phyloP scores from a whole-genome alignment of 73 alveolate species.

The Tetrahymena malaccensis region DNA sequence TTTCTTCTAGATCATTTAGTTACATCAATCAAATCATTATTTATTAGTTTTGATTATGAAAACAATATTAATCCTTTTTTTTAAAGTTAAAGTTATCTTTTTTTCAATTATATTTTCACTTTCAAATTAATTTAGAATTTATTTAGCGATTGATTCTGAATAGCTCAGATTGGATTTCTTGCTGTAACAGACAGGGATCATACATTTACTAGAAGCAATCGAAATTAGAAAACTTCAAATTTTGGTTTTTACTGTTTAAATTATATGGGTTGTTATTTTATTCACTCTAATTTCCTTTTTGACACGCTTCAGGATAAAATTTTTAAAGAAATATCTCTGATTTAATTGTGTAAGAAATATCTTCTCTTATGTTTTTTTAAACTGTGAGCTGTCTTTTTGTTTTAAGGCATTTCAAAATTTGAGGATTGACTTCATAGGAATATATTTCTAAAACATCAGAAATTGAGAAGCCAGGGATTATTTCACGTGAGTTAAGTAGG shows the following conservation, averaged over 20 bases:
- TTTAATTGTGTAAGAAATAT: not conserved
- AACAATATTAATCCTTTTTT: not conserved
- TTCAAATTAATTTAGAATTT: not conserved
- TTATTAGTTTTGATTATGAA: too few species aligned
- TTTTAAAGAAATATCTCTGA: not conserved
- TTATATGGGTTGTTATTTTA: not conserved
- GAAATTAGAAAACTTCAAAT: not conserved
- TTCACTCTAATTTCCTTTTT: not conserved
- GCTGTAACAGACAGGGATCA: not conserved
- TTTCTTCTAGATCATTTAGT: not conserved
- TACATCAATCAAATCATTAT: not conserved
- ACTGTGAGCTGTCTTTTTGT: not conserved
- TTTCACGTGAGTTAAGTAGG: not conserved
- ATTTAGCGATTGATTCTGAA: not conserved
- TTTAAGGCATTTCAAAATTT: not conserved
- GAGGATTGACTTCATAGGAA: not conserved
- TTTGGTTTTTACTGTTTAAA: not conserved
- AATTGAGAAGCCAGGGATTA: not conserved
- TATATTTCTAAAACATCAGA: not conserved
- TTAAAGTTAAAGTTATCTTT: not conserved
- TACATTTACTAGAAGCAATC: not conserved
- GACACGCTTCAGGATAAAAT: not conserved
- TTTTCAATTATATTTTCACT: not conserved
- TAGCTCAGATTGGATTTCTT: not conserved
- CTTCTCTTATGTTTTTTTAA: not conserved